phyloP scores from a whole-genome alignment of 129 eudicot genomes.

The Flaveria robusta region DNA sequence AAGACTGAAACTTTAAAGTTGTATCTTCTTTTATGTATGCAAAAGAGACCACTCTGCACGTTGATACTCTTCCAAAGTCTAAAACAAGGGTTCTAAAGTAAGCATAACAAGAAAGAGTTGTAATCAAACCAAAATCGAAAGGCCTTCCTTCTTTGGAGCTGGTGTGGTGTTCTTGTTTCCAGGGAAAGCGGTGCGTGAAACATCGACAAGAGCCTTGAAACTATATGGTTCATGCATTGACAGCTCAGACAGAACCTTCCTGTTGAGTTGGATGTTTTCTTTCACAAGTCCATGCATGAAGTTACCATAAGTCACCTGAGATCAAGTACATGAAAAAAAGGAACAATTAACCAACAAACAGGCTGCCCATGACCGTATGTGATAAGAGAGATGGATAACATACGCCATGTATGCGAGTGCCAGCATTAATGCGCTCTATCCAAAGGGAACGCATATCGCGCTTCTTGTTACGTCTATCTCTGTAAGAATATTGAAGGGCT shows the following conservation, averaged over 20 bases:
- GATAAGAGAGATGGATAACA: background rate
- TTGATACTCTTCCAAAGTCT: background rate
- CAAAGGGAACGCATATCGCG: conserved; percentile 98
- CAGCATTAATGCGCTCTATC: conserved; percentile 96
- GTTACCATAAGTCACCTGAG: conserved; percentile 84
- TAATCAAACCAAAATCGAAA: conserved; percentile 55
- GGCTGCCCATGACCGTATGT: background rate
- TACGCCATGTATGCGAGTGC: conserved; percentile 89
- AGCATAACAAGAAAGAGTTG: background rate
- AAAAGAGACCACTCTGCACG: no score
- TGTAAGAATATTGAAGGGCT: conserved; percentile 91
- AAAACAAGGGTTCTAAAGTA: background rate
- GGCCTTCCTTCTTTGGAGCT: conserved; percentile 70
- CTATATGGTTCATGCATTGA: conserved; percentile 96
- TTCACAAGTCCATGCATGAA: conserved; percentile 85
- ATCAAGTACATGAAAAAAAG: background rate
- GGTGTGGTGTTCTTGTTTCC: conserved; percentile 59
- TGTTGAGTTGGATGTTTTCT: conserved; percentile 88
- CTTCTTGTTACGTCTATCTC: conserved; percentile 94
- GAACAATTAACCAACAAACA: conserved; percentile 3
- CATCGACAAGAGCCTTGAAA: conserved; percentile 82
- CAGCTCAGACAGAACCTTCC: conserved; percentile 84
- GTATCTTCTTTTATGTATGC: no score
- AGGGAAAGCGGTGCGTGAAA: conserved; percentile 75
- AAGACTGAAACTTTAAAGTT: no score